Evolutionary conservation across 441 rosid genomes (phyloP), one percentile per base, ranked within the genome.

Genomic region (Kokia cookei): DNA sequence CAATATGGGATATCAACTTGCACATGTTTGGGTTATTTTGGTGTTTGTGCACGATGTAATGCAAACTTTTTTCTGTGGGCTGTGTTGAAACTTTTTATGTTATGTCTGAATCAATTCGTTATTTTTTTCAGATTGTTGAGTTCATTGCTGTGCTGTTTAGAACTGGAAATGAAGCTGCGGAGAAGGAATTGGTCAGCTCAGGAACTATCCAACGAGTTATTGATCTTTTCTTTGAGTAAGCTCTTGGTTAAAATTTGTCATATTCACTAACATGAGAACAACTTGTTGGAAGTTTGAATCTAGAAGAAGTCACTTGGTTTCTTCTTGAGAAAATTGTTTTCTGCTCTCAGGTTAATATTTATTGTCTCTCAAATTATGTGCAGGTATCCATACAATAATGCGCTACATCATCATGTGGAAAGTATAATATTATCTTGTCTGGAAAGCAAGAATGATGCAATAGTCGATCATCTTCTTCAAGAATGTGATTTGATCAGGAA

Each of bases 371-470:
- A 55, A 72, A 75, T 74, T 57, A 71, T 81, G 10, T 40, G 81
- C 81, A 96, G 99, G 91, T 93, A 93, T 80, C 98, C 99, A 0
- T 96, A 81, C 84, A 96, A 93, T 75, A 96, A 93, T 82, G 96
- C 94, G 17, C 80, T 96, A 85, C 99, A 96, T 79, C 98, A 93
- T 83, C 98, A 93, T 69, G 97, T 92, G 27, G 98, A 93, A 86
- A 93, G 96, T 76, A 91, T 96, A 72, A 77, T 92, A 77, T 67
- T 84, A 50, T 92, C 97, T 19, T 92, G 99, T 80, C 79, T 96
- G 85, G 97, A 90, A 78, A 87, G 89, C 81, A 93, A 90, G 86
- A 88, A 82, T 57, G 84, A 85, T 3, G 71, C 71, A 51, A 80
- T 92, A 80, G 79, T 91, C 63, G 88, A 88, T 82, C 92, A 96